phyloP scores from a whole-genome alignment of 257 asterid species.

The Lantana camara region DNA sequence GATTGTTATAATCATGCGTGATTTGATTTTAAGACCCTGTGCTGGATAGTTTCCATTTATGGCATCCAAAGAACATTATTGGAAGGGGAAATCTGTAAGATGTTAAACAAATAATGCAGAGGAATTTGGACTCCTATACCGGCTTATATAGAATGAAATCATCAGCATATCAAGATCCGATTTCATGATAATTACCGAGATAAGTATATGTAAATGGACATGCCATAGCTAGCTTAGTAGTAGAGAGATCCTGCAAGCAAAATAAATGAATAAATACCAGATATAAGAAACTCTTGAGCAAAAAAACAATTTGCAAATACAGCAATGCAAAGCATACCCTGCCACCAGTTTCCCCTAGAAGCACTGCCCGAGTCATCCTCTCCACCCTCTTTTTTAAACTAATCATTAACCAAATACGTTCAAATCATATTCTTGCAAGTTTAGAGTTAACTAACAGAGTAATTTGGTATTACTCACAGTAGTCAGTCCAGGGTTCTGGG shows the following conservation, averaged over 20 bases:
- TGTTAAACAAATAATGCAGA: not conserved
- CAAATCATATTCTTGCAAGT: not conserved
- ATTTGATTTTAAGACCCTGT: too few species aligned
- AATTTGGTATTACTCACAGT: slow-evolving; percentile 60
- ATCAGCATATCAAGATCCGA: not conserved
- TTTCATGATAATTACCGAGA: slow-evolving; percentile 33
- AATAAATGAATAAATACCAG: not conserved
- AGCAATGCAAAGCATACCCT: slow-evolving; percentile 46
- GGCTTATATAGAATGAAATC: not conserved
- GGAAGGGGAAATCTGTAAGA: not conserved
- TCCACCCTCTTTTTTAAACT: slow-evolving; percentile 59
- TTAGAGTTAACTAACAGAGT: not conserved
- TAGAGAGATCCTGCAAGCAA: slow-evolving; percentile 67
- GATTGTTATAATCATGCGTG: too few species aligned
- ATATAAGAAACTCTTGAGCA: not conserved
- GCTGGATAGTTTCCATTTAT: too few species aligned
- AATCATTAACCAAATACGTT: not conserved
- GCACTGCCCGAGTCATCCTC: slow-evolving; percentile 75
- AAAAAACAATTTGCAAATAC: not conserved
- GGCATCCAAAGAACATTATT: not conserved
- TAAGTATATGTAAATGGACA: slow-evolving; percentile 32
- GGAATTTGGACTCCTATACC: not conserved
- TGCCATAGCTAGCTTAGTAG: slow-evolving; percentile 47
- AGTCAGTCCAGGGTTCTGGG: slow-evolving; percentile 45
- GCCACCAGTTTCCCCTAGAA: slow-evolving; percentile 95